Base-by-base conservation (phyloP, 2,329 filamentous ascomycete species). In the Ophiocordyceps sinensis region DNA sequence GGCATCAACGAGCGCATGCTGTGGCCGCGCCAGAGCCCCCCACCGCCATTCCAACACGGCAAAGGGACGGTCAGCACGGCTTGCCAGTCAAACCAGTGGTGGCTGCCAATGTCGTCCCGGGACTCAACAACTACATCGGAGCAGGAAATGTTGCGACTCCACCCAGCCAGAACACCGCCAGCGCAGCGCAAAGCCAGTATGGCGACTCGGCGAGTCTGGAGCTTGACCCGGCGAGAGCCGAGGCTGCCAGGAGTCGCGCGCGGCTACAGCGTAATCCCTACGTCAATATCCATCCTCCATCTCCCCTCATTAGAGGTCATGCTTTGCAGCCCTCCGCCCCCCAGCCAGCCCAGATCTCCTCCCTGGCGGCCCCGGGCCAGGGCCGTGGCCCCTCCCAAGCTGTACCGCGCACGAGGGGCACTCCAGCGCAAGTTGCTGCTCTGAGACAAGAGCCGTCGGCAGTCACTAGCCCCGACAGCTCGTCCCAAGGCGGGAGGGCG, bases 321-420 rank as follows among this genome's bases (percentile, higher is more conserved):
- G 79, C 88, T 51, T 74, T 79, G 39, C 79, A 78, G 30, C 82
- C 81, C 35, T 64, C 81, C 53, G 84, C 84, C 40, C 83, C 85
- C 23, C 83, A 85, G 53, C 82, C 85, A 41, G 77, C 79, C 38
- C 80, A 84, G 53, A 77, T 76, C 47, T 70, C 82, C 57, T 65
- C 71, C 47, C 55, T 80, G 62, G 64, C 72, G 50, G 60, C 64
- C 54, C 59, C 65, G 59, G 46, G 66, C 60, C 55, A 55, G 60
- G 17, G 63, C 19, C 44, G 41, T 2, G 8, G 28, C 14, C 8
- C 40, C 12, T 36, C 36, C 15, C 37, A 36, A 15, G 37, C 31
- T 26, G 15, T 38, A 11, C 30, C 38, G 12, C 37, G 45, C 10
- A 39, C 40, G n/a, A 37, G 42, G 34, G 56, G 53, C 26, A 56